phyloP scores from a whole-genome alignment of 2,329 filamentous ascomycete genomes.

The Calonectria hawksworthii region DNA sequence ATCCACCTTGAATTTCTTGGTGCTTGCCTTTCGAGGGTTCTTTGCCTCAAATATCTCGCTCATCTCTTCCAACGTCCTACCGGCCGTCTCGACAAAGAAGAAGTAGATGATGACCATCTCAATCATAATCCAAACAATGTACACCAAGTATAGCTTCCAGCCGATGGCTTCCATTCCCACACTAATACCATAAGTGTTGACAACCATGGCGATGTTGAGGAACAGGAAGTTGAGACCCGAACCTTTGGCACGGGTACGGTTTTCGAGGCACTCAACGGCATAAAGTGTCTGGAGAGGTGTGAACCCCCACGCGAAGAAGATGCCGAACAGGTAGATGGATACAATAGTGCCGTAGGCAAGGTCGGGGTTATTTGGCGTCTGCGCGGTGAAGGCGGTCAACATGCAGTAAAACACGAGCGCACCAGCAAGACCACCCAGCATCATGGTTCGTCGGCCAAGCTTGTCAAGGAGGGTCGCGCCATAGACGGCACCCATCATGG shows the following conservation, averaged over 20 bases:
- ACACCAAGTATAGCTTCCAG: conserved; percentile 46
- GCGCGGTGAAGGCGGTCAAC: conserved; percentile 52
- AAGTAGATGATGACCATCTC: conserved; percentile 53
- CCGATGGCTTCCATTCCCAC: conserved; percentile 51
- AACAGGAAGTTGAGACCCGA: conserved; percentile 58
- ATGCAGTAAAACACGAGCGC: conserved; percentile 47
- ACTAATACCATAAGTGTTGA: conserved; percentile 65
- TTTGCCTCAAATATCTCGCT: conserved; percentile 59
- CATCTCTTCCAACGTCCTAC: conserved; percentile 71
- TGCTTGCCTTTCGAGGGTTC: conserved; percentile 46
- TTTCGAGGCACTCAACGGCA: conserved; percentile 48
- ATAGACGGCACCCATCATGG: conserved; percentile 55
- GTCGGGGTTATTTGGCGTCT: conserved; percentile 47
- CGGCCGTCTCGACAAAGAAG: conserved; percentile 60
- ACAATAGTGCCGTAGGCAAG: conserved; percentile 58
- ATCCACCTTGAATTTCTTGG: conserved; percentile 41
- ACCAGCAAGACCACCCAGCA: conserved; percentile 53
- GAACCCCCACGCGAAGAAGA: conserved; percentile 64
- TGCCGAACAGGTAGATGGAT: conserved; percentile 64
- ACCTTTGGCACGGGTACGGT: conserved; percentile 50
- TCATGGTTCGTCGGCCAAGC: conserved; percentile 56
- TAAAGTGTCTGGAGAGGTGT: conserved; percentile 58
- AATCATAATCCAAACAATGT: conserved; percentile 46
- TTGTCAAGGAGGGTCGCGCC: conserved; percentile 56
- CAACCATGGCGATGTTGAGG: conserved; percentile 58